Evolutionary conservation across 2,329 filamentous ascomycete species (phyloP).

Genomic region (Aspergillus sp.): DNA sequence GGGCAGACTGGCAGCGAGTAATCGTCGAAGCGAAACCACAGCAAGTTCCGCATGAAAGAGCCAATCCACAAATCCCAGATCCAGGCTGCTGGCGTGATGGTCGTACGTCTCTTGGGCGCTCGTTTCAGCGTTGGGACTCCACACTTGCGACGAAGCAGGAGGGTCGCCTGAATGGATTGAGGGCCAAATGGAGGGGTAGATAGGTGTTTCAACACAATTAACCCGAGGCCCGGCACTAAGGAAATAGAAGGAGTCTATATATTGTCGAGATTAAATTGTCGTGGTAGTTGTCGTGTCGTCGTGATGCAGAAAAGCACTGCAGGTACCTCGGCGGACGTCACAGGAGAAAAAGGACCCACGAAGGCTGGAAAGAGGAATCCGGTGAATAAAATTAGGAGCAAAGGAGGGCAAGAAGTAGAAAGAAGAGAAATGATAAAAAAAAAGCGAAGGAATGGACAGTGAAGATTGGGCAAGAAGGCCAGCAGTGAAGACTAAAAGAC

Average conservation of each 20-base stretch:
- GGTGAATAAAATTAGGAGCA: conserved; percentile 3
- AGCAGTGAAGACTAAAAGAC: neutral
- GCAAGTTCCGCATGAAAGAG: neutral
- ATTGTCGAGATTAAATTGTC: conserved; percentile 12
- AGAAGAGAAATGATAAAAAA: neutral
- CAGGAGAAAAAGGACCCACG: neutral
- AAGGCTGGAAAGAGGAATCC: neutral
- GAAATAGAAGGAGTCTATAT: neutral
- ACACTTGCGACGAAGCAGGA: conserved; percentile 14
- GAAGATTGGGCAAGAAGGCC: conserved; percentile 1
- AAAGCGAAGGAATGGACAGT: neutral
- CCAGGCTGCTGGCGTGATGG: neutral
- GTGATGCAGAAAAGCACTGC: conserved; percentile 4
- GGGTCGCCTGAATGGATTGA: conserved; percentile 8
- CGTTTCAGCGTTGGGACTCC: conserved; percentile 21
- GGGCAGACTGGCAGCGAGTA: conserved; percentile 4
- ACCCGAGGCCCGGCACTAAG: conserved; percentile 10
- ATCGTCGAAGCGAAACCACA: neutral
- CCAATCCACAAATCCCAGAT: neutral
- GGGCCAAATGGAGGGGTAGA: conserved; percentile 7
- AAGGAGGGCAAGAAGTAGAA: neutral
- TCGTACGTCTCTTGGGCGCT: conserved; percentile 1
- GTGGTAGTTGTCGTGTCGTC: conserved; percentile 16
- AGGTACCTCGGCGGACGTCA: neutral
- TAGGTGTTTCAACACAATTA: conserved; percentile 20